Evolutionary conservation across 192 early-diverging fungal genomes (phyloP).

Genomic region (Glomus cerebriforme): DNA sequence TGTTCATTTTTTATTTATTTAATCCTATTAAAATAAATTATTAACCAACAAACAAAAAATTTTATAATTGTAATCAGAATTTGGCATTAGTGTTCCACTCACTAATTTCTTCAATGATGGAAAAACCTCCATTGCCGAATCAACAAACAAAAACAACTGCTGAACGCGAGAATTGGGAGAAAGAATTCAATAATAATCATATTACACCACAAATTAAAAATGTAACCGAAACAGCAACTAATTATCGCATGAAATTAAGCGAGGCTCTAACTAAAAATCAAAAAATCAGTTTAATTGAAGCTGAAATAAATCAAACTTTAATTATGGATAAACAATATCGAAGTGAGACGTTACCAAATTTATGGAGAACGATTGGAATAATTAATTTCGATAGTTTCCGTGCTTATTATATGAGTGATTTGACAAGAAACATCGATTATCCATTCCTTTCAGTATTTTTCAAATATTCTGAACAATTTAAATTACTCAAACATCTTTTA

Average conservation of each 20-base stretch:
- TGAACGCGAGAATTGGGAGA: neutral
- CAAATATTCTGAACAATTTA: constrained; percentile 6
- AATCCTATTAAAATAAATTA: too few species aligned
- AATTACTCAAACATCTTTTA: constrained; percentile 18
- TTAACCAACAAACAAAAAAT: neutral
- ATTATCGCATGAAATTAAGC: neutral
- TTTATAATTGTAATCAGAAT: neutral
- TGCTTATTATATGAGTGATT: constrained; percentile 16
- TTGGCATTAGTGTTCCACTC: constrained; percentile 28
- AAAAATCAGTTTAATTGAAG: neutral
- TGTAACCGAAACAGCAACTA: neutral
- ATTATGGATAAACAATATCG: constrained; percentile 16
- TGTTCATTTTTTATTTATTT: too few species aligned
- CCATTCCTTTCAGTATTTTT: constrained; percentile 27
- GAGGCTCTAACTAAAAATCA: neutral
- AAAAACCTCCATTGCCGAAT: neutral
- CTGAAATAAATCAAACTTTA: constrained; percentile 17
- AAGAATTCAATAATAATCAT: neutral
- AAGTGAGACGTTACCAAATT: neutral
- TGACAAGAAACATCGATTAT: neutral
- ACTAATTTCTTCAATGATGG: constrained; percentile 5
- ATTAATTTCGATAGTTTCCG: constrained; percentile 12
- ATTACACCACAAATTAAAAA: neutral
- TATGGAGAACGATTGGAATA: constrained; percentile 21
- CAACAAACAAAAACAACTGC: neutral